Evolutionary conservation across 768 basidiomycete species (phyloP), one percentile per base, ranked within the genome.

Genomic region (Agrocybe pediades): DNA sequence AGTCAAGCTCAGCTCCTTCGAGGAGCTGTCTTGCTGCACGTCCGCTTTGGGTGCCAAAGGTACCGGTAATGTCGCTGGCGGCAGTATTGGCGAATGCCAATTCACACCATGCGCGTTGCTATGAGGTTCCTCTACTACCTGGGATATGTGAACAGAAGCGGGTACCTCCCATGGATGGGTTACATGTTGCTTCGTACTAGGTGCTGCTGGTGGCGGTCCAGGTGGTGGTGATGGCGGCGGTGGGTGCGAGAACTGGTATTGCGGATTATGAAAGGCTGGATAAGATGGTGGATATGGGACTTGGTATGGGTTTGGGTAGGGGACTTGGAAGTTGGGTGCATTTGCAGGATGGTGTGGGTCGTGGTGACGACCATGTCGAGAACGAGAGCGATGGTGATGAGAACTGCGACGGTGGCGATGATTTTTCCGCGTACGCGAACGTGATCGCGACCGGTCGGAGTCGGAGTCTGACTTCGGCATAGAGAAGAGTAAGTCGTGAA

Each of bases 1-100:
- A 23, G 58, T 30, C 13, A 53, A 58, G 41, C 60, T 60, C 24
- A 44, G n/a, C n/a, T 36, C 33, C 11, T 36, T n/a, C 3, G 33
- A 15, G 13, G 11, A 5, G 11, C 13, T 36, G 33, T 3, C n/a
- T 36, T 36, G 33, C 33, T 11, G 33, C 11, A 15, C 33, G n/a
- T 36, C 33, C 11, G 13, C n/a, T n/a, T n/a, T n/a, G n/a, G n/a
- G n/a, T n/a, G n/a, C n/a, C n/a, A n/a, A n/a, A n/a, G n/a, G n/a
- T n/a, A n/a, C n/a, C n/a, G n/a, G n/a, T n/a, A n/a, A n/a, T n/a
- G n/a, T n/a, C n/a, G n/a, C n/a, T n/a, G n/a, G n/a, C n/a, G n/a
- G n/a, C n/a, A n/a, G n/a, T n/a, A n/a, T n/a, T n/a, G n/a, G n/a
- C n/a, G n/a, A n/a, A n/a, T n/a, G n/a, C n/a, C n/a, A n/a, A n/a